These are phyloP conservation scores for Metschnikowia chrysomelidarum DNA, from an alignment of 805 yeast species.

Conservation along the genomic window DNA sequence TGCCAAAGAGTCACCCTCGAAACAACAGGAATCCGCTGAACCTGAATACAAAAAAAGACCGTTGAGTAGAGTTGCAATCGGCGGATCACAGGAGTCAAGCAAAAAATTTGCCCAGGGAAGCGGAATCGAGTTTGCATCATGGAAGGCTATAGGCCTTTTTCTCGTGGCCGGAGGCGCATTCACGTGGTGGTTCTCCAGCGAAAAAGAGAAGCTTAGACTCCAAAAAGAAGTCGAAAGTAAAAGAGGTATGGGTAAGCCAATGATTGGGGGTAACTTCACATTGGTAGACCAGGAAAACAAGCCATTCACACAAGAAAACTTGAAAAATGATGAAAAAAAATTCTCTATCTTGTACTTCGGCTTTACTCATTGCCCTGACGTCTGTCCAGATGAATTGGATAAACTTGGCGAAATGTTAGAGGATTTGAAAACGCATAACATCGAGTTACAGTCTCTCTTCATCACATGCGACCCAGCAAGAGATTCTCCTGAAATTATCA, in stretches of 20 bases:
- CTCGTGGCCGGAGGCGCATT: slow-evolving; percentile 67
- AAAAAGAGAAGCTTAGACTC: slow-evolving; percentile 70
- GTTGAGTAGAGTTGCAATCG: slow-evolving; percentile 76
- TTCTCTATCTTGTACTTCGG: slow-evolving; percentile 93
- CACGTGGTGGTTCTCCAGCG: slow-evolving; percentile 68
- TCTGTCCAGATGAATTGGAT: slow-evolving; percentile 97
- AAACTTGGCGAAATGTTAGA: slow-evolving; percentile 75
- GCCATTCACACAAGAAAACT: slow-evolving; percentile 71
- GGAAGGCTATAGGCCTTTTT: slow-evolving; percentile 78
- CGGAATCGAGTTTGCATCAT: slow-evolving; percentile 71
- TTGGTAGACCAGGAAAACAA: slow-evolving; percentile 70
- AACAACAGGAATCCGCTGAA: not conserved
- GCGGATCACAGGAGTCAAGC: slow-evolving; percentile 44
- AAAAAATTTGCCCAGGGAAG: slow-evolving; percentile 36
- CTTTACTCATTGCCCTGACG: slow-evolving; percentile 96
- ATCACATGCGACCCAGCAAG: slow-evolving; percentile 97
- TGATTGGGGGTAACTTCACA: slow-evolving; percentile 87
- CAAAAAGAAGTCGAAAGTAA: slow-evolving; percentile 81
- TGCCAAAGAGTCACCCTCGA: not conserved
- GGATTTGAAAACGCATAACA: slow-evolving; percentile 52
- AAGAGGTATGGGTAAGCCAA: slow-evolving; percentile 87
- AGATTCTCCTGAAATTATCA: slow-evolving; percentile 82
- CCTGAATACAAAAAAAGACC: slow-evolving; percentile 48
- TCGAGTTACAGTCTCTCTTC: slow-evolving; percentile 78
- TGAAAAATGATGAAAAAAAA: slow-evolving; percentile 56